Conservation (phyloP, 176 grass and related monocot species). For the Eremochloa ophiuroides region DNA sequence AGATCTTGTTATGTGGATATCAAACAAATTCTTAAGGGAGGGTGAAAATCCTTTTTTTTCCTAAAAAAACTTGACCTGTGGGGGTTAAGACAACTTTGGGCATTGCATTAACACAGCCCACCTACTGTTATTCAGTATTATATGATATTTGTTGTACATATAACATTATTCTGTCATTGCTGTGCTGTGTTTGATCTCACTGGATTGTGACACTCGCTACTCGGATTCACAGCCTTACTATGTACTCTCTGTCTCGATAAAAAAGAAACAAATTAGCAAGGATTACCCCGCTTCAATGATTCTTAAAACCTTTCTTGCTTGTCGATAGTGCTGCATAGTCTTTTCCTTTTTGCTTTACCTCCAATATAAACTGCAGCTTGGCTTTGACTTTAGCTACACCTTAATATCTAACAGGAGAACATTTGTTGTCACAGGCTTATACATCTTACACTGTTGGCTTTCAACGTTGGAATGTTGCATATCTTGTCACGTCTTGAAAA, state of each 20-base stretch:
- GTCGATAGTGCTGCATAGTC: neutral
- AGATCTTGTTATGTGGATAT: neutral
- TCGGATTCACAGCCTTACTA: neutral
- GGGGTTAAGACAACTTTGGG: neutral
- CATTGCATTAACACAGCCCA: neutral
- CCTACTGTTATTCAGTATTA: neutral
- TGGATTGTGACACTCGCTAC: neutral
- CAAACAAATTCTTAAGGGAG: neutral
- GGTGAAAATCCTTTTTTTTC: neutral
- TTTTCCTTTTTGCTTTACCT: neutral
- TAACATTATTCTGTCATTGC: neutral
- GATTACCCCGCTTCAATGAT: neutral
- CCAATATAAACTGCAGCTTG: neutral
- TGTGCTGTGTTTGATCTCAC: neutral
- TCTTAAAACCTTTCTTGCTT: neutral
- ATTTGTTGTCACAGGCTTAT: conserved; percentile 61
- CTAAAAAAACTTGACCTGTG: neutral
- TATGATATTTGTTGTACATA: neutral
- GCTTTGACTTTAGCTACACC: neutral
- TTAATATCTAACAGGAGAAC: conserved; percentile 25
- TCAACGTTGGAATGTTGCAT: conserved; percentile 47
- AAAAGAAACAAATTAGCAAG: neutral
- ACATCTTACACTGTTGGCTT: conserved; percentile 57
- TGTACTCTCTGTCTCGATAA: neutral
- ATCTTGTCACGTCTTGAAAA: conserved; percentile 51